Evolutionary conservation across 2,329 filamentous ascomycete genomes (phyloP).

Genomic region (Monosporascus cannonballus): DNA sequence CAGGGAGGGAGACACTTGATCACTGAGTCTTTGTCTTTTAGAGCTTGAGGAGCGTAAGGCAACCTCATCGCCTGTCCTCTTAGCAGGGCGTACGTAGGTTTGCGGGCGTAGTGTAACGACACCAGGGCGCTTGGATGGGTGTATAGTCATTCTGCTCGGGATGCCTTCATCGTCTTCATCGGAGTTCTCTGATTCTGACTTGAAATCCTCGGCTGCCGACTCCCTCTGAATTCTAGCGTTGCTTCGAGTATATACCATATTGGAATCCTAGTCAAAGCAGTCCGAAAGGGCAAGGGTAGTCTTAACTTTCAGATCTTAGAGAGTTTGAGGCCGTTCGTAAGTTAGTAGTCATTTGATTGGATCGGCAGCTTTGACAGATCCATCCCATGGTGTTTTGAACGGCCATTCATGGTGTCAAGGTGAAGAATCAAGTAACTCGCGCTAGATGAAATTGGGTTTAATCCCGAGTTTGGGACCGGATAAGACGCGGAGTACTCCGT

Average conservation of each 20-base stretch:
- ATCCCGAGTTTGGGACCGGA: too few species aligned
- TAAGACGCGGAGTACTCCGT: too few species aligned
- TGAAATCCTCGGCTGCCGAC: slow-evolving; percentile 1
- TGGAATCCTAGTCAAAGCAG: not conserved
- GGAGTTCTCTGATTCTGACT: slow-evolving; percentile 10
- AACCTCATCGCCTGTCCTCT: not conserved
- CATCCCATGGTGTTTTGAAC: too few species aligned
- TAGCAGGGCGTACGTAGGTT: slow-evolving; percentile 4
- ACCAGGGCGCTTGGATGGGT: slow-evolving; percentile 10
- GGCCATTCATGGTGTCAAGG: too few species aligned
- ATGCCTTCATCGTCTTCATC: slow-evolving; percentile 20
- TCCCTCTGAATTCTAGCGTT: slow-evolving; percentile 1
- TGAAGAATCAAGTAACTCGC: too few species aligned
- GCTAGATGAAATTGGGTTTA: too few species aligned
- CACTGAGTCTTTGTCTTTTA: not conserved
- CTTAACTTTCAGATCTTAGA: not conserved
- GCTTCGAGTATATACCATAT: slow-evolving; percentile 12
- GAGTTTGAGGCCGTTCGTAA: not conserved
- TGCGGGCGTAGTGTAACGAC: slow-evolving; percentile 1
- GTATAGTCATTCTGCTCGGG: slow-evolving; percentile 7
- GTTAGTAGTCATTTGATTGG: not conserved
- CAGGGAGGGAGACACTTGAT: too few species aligned
- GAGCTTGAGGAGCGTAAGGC: not conserved
- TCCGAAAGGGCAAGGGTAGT: not conserved
- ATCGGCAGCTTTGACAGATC: not conserved